Percentiles rank a stretch among this genome's conserved stretches.
Evolutionary conservation across 257 asterid species (phyloP).

Genomic region (Solanum medicagineum): DNA sequence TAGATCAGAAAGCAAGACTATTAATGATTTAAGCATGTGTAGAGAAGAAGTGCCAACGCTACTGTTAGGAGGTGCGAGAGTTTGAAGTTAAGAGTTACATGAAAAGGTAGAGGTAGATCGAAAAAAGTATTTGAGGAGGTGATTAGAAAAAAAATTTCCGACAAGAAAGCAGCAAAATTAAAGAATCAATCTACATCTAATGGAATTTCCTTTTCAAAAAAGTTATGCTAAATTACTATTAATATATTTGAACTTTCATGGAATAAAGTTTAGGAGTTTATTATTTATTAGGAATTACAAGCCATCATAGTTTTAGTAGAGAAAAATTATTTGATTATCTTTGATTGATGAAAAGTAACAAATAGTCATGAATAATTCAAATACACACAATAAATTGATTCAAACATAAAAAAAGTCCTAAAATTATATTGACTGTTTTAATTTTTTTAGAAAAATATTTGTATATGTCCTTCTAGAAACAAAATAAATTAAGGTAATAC

Average conservation of each 20-base stretch:
- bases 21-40: too few species aligned
- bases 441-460: neutral
- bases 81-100: too few species aligned
- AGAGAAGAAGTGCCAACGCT: too few species aligned
- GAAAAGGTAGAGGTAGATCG: too few species aligned
- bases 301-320: neutral
- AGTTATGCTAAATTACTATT: neutral
- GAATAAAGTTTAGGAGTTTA: neutral
- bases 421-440: neutral
- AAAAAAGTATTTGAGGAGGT: too few species aligned
- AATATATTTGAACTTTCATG: neutral
- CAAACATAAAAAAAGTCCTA: neutral
- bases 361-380: neutral
- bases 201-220: neutral
- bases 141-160: neutral
- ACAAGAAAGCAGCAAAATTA: neutral
- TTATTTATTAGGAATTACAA: neutral
- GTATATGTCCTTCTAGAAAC: neutral
- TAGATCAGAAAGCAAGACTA: too few species aligned
- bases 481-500: neutral
- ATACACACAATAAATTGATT: neutral
- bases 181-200: neutral
- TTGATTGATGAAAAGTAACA: neutral
- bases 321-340: neutral
- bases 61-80: too few species aligned